Evolutionary conservation across 148 eudicot species (phyloP).

Genomic region (Vaccinium darrowii): DNA sequence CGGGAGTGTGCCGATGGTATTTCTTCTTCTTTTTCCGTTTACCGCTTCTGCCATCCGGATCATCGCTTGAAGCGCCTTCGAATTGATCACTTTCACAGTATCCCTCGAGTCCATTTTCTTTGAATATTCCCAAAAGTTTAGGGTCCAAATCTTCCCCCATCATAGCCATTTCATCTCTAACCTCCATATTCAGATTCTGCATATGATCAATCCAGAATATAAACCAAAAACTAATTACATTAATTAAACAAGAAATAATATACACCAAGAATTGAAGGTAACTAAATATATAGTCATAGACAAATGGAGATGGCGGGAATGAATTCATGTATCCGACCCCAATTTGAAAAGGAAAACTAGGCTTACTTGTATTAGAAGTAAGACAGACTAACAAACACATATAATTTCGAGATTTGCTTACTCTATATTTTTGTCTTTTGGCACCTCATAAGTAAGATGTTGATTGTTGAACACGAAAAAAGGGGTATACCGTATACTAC

Average conservation of each 20-base stretch:
- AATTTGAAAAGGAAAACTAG: neutral
- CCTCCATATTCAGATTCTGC: constrained; percentile 53
- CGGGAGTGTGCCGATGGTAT: constrained; percentile 76
- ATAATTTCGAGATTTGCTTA: too few species aligned
- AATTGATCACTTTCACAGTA: constrained; percentile 64
- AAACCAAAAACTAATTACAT: constrained; percentile 6
- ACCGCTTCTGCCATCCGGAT: constrained; percentile 25
- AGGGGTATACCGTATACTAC: too few species aligned
- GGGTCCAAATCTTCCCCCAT: constrained; percentile 38
- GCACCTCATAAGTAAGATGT: neutral
- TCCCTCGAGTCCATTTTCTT: constrained; percentile 39
- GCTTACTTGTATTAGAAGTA: neutral
- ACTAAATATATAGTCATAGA: neutral
- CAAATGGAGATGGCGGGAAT: neutral
- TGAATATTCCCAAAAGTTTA: constrained; percentile 31
- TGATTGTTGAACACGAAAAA: too few species aligned
- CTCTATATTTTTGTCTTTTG: neutral
- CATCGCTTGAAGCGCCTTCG: constrained; percentile 46
- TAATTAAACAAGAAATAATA: neutral
- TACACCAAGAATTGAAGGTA: neutral
- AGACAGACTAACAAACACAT: too few species aligned
- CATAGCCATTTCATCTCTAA: constrained; percentile 45
- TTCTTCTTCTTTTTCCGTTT: constrained; percentile 43
- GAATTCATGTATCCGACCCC: neutral
- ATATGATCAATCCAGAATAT: neutral